Conservation (phyloP, 2,329 filamentous ascomycete species). For the Penicillium thymicola region DNA sequence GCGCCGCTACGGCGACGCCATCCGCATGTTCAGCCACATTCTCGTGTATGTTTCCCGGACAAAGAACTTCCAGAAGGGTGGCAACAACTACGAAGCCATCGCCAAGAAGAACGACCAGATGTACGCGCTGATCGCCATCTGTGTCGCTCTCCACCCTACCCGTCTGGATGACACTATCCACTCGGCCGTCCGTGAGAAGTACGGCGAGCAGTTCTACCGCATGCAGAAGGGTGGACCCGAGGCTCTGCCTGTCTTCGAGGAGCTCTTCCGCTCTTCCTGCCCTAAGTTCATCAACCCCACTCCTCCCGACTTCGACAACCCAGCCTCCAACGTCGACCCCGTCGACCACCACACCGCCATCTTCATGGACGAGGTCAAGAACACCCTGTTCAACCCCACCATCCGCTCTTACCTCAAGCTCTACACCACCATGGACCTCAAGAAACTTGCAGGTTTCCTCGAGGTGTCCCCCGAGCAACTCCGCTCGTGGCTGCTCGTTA, state of each 20-base stretch:
- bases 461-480: conserved; percentile 96
- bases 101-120: conserved; percentile 99
- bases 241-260: conserved; percentile 93
- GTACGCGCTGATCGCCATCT: conserved; percentile 98
- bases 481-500: conserved; percentile 88
- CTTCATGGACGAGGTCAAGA: conserved; percentile 99
- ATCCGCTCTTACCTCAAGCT: conserved; percentile 98
- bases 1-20: conserved; percentile 97
- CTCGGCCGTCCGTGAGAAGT: conserved; percentile 96
- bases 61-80: conserved; percentile 99
- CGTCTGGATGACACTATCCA: conserved; percentile 98
- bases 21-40: conserved; percentile 99
- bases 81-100: conserved; percentile 84
- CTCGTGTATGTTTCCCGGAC: conserved; percentile 97
- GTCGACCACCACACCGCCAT: conserved; percentile 94
- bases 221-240: conserved; percentile 95
- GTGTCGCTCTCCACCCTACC: conserved; percentile 95
- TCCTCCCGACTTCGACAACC: conserved; percentile 95
- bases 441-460: conserved; percentile 95
- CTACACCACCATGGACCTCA: conserved; percentile 99
- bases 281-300: conserved; percentile 99
- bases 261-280: conserved; percentile 96
- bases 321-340: conserved; percentile 91
- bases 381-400: conserved; percentile 95
- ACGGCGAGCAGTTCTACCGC: conserved; percentile 95